A percentile compares a stretch with the other conserved stretches of the same genome.
These are phyloP conservation scores for Geotrichum siamense DNA, from an alignment of 1,139 yeast genomes.

Conservation along the genomic window DNA sequence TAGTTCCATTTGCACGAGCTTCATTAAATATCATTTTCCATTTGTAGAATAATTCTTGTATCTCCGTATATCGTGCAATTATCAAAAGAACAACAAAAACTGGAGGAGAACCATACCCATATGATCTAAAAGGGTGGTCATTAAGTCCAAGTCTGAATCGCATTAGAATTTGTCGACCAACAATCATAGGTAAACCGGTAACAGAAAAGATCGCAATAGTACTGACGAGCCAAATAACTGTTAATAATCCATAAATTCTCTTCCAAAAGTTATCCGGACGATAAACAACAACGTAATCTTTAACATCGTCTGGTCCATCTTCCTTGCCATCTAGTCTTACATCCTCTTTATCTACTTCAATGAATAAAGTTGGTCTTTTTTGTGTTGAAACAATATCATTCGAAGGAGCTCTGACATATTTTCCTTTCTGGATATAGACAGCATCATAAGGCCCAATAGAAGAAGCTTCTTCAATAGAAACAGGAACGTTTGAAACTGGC, in stretches of 20 bases:
- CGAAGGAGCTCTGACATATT: constrained; percentile 77
- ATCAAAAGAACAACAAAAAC: neutral
- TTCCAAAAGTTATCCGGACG: constrained; percentile 70
- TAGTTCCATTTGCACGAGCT: neutral
- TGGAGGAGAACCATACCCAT: constrained; percentile 3
- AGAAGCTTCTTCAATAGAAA: constrained; percentile 44
- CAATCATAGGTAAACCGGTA: constrained; percentile 30
- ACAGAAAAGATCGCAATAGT: constrained; percentile 38
- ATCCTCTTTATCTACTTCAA: constrained; percentile 78
- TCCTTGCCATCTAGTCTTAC: constrained; percentile 45
- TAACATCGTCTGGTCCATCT: constrained; percentile 39
- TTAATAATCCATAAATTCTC: constrained; percentile 52
- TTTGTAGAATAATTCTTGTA: neutral
- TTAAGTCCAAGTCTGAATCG: neutral
- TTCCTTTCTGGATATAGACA: constrained; percentile 55
- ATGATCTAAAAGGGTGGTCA: constrained; percentile 7
- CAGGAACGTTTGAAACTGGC: constrained; percentile 59
- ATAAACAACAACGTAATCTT: constrained; percentile 69
- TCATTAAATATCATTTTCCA: neutral
- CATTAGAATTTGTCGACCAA: constrained; percentile 26
- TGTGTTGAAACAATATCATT: constrained; percentile 61
- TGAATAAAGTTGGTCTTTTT: constrained; percentile 59
- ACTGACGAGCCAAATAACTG: constrained; percentile 65
- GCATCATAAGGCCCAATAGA: constrained; percentile 21
- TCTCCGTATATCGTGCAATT: neutral